Conservation (phyloP, 352 stramenopile genomes). For the Globisporangium spiculum region DNA sequence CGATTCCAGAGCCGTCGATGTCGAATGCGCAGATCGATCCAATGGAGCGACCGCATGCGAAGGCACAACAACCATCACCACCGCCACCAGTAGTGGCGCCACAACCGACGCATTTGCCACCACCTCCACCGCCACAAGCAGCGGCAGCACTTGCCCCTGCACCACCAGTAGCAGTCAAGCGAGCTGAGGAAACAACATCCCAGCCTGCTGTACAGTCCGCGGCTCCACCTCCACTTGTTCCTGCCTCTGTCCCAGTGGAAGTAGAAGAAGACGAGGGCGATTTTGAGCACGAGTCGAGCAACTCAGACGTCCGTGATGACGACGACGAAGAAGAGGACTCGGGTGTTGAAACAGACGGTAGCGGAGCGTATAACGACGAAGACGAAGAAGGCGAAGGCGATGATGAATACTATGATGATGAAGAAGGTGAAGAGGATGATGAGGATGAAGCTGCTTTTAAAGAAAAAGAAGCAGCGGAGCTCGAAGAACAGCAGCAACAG, state of each 20-base stretch:
- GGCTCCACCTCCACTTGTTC: neutral
- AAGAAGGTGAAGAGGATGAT: constrained; percentile 19
- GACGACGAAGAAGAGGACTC: constrained; percentile 12
- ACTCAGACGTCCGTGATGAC: constrained; percentile 6
- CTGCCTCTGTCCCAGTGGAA: neutral
- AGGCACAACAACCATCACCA: neutral
- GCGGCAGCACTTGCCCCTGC: neutral
- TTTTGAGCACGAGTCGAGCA: constrained; percentile 6
- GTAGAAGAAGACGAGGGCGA: neutral
- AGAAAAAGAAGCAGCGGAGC: neutral
- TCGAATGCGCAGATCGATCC: constrained; percentile 27
- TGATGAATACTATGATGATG: constrained; percentile 19
- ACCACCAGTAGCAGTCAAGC: neutral
- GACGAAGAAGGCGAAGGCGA: constrained; percentile 25
- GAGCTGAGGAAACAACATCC: neutral
- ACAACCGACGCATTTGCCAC: constrained; percentile 1
- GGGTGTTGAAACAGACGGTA: constrained; percentile 19
- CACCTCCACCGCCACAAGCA: constrained; percentile 1
- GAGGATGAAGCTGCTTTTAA: constrained; percentile 9
- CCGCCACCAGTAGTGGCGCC: constrained; percentile 3
- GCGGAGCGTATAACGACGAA: constrained; percentile 15
- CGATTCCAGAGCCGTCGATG: constrained; percentile 39
- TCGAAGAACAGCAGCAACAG: constrained; percentile 10
- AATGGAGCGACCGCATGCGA: constrained; percentile 6
- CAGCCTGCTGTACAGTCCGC: neutral